A percentile compares a stretch with the other conserved stretches of the same genome.
These are phyloP conservation scores for Fraxinus pennsylvanica DNA, from an alignment of 257 asterid genomes.

Conservation along the genomic window DNA sequence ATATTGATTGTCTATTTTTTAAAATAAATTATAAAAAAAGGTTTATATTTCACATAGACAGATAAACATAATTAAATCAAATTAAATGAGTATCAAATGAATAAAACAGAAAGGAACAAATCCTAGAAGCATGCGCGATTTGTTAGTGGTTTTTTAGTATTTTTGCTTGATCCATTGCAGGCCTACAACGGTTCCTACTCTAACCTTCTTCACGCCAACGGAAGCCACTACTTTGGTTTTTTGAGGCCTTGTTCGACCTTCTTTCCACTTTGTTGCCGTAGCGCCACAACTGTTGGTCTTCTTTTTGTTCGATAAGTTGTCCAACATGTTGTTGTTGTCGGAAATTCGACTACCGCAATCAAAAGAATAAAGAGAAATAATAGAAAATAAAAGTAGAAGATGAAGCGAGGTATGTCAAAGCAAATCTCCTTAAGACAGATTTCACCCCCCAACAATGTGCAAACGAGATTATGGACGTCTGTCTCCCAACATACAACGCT, in stretches of 20 bases:
- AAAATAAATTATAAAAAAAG: neutral
- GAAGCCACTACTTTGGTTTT: conserved; percentile 72
- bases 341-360: too few relatives aligned
- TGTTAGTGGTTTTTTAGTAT: conserved; percentile 43
- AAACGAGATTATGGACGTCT: too few relatives aligned
- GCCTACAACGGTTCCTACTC: conserved; percentile 64
- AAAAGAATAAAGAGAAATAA: too few relatives aligned
- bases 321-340: conserved; percentile 7
- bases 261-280: conserved; percentile 47
- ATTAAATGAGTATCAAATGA: neutral
- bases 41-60: neutral
- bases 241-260: conserved; percentile 53
- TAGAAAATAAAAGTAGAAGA: too few relatives aligned
- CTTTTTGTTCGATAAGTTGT: conserved; percentile 42
- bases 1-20: too few relatives aligned
- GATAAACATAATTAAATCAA: neutral
- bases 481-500: too few relatives aligned
- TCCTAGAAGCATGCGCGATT: neutral
- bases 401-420: too few relatives aligned
- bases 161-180: conserved; percentile 79
- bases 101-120: neutral
- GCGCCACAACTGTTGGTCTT: conserved; percentile 35
- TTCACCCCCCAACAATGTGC: too few relatives aligned
- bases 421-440: too few relatives aligned
- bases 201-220: conserved; percentile 69